A percentile compares a stretch with the other conserved stretches of the same genome.
Evolutionary conservation across 179 eudicot species (phyloP).

Genomic region (Spergularia azorica): DNA sequence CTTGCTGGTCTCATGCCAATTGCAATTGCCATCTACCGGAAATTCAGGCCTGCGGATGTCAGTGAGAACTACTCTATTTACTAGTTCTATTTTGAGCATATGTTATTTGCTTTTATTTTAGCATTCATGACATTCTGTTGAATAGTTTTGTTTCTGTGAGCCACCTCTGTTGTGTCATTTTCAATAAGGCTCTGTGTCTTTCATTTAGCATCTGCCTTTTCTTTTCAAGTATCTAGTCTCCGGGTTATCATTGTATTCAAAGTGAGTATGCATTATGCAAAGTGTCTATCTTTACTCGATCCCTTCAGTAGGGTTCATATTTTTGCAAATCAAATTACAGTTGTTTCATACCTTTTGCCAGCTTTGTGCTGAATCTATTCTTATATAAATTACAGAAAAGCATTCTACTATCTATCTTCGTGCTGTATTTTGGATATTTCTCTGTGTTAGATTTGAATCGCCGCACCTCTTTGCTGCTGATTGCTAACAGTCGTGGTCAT

Average conservation of each 20-base stretch:
- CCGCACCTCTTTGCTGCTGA: too few species aligned
- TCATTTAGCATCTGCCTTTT: neutral
- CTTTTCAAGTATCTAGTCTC: neutral
- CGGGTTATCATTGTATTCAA: slow-evolving; percentile 19
- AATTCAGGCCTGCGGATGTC: slow-evolving; percentile 49
- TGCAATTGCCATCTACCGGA: slow-evolving; percentile 62
- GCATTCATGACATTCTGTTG: neutral
- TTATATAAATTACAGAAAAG: too few species aligned
- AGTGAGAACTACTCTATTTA: slow-evolving; percentile 72
- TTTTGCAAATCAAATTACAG: neutral
- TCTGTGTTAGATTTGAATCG: too few species aligned
- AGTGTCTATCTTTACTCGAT: neutral
- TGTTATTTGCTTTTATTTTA: slow-evolving; percentile 5
- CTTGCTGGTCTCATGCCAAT: slow-evolving; percentile 75
- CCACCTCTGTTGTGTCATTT: slow-evolving; percentile 16
- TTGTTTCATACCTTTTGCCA: neutral
- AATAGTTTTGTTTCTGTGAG: slow-evolving; percentile 9
- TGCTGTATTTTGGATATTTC: too few species aligned
- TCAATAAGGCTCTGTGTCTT: slow-evolving; percentile 28
- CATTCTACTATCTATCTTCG: too few species aligned
- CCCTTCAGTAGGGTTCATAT: neutral
- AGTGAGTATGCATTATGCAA: slow-evolving; percentile 17
- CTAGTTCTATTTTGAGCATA: slow-evolving; percentile 35
- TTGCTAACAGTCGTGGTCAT: too few species aligned
- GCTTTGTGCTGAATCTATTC: neutral